Percentiles rank a stretch among this genome's conserved stretches.
These are phyloP conservation scores for Trypanosoma avium DNA, from an alignment of 208 protist species.

Conservation along the genomic window DNA sequence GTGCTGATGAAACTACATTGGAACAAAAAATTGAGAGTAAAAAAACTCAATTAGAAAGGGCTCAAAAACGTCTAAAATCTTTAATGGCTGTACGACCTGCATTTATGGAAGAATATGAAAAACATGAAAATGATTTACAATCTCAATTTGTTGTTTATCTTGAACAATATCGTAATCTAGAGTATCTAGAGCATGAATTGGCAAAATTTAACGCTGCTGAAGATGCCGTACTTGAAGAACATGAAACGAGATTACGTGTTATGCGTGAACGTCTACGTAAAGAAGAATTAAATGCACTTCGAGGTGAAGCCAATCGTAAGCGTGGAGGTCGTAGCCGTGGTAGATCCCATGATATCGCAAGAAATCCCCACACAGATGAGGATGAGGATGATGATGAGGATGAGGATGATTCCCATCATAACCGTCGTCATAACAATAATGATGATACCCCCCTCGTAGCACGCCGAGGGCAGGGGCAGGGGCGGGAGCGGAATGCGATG, in stretches of 20 bases:
- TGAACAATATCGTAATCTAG: constrained; percentile 93
- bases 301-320: constrained; percentile 34
- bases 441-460: background rate
- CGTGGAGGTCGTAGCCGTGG: constrained; percentile 5
- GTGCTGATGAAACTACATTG: constrained; percentile 90
- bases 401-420: too few relatives aligned
- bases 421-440: too few relatives aligned
- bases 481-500: constrained; percentile 32
- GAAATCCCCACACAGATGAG: constrained; percentile 20
- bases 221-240: constrained; percentile 82
- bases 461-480: background rate
- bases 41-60: constrained; percentile 89
- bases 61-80: constrained; percentile 89
- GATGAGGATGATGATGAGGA: constrained; percentile 36
- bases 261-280: constrained; percentile 89
- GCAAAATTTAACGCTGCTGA: constrained; percentile 87
- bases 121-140: constrained; percentile 89
- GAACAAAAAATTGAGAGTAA: constrained; percentile 97
- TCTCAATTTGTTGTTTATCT: constrained; percentile 92
- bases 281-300: constrained; percentile 86
- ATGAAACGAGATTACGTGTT: constrained; percentile 83
- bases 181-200: constrained; percentile 92
- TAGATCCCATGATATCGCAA: background rate
- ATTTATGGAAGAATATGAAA: constrained; percentile 95
- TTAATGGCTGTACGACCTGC: constrained; percentile 91